Conservation (phyloP, 208 protist species). For the Borovskyia barvae region DNA sequence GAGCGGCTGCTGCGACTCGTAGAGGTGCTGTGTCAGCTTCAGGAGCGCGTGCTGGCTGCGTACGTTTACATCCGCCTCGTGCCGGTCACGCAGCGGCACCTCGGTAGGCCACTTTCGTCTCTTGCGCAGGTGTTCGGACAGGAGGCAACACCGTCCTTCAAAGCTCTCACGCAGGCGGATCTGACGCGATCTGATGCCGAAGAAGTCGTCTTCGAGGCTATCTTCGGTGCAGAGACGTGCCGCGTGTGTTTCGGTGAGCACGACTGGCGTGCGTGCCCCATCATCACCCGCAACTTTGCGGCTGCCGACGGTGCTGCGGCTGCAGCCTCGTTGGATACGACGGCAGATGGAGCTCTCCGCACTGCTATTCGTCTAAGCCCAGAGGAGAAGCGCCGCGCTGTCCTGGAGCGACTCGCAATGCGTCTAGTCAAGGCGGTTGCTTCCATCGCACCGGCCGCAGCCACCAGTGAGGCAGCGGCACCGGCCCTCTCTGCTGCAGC, state of each 20-base stretch:
- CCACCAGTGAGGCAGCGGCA: background rate
- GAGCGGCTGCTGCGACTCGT: slow-evolving; percentile 66
- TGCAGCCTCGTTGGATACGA: background rate
- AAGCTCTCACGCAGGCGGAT: slow-evolving; percentile 24
- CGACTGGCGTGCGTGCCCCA: slow-evolving; percentile 68
- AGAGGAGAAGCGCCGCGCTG: slow-evolving; percentile 69
- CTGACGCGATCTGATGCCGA: slow-evolving; percentile 26
- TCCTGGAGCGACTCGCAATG: slow-evolving; percentile 54
- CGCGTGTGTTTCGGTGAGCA: slow-evolving; percentile 79
- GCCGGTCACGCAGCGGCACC: slow-evolving; percentile 25
- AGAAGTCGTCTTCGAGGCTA: slow-evolving; percentile 44
- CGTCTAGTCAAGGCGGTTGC: slow-evolving; percentile 35
- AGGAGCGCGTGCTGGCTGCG: slow-evolving; percentile 77
- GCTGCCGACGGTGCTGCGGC: background rate
- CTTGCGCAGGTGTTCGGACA: slow-evolving; percentile 33
- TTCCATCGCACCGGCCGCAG: slow-evolving; percentile 6
- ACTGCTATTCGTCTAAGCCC: slow-evolving; percentile 59
- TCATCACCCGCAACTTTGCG: slow-evolving; percentile 83
- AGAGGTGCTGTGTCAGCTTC: slow-evolving; percentile 47
- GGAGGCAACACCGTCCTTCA: slow-evolving; percentile 26
- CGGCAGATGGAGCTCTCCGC: background rate
- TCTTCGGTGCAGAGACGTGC: slow-evolving; percentile 71
- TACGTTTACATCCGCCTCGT: slow-evolving; percentile 81
- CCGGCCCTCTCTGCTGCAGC: background rate
- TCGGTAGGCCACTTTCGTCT: slow-evolving; percentile 1